Percentiles rank a stretch among this genome's conserved stretches.
Conservation (phyloP, 192 early-diverging fungal genomes). For the Backusella psychrophila region DNA sequence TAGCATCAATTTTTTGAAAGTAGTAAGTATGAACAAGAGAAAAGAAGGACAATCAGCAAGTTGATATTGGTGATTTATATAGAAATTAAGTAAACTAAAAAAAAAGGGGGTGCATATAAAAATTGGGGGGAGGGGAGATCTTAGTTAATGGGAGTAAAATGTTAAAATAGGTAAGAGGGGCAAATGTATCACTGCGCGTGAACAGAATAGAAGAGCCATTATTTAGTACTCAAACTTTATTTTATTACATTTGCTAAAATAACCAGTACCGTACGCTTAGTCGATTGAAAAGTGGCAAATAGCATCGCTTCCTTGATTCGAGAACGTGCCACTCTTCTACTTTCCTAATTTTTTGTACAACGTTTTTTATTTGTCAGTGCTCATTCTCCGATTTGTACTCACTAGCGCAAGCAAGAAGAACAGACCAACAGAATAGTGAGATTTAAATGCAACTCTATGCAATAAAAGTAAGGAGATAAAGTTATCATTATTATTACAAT, state of each 20-base stretch:
- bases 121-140: conserved; percentile 12
- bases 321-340: conserved; percentile 15
- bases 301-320: not conserved
- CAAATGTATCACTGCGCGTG: conserved; percentile 17
- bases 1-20: not conserved
- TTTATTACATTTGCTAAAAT: conserved; percentile 10
- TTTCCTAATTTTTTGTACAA: conserved; percentile 5
- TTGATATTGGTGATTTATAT: not conserved
- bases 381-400: conserved; percentile 17
- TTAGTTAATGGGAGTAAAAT: not conserved
- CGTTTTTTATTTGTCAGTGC: conserved; percentile 13
- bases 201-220: conserved; percentile 6
- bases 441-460: conserved; percentile 1
- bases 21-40: not conserved
- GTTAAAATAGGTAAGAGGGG: not conserved
- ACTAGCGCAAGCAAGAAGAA: conserved; percentile 4
- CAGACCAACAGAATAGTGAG: not conserved
- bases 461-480: not conserved
- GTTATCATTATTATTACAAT: not conserved
- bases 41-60: not conserved
- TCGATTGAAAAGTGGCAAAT: conserved; percentile 5
- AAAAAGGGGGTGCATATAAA: not conserved
- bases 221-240: conserved; percentile 13
- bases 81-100: not conserved
- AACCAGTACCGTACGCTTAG: conserved; percentile 3